Percentiles rank a stretch among this genome's conserved stretches.
Conservation (phyloP, 176 grass and related monocot genomes). For the Chrysopogon serrulatus region DNA sequence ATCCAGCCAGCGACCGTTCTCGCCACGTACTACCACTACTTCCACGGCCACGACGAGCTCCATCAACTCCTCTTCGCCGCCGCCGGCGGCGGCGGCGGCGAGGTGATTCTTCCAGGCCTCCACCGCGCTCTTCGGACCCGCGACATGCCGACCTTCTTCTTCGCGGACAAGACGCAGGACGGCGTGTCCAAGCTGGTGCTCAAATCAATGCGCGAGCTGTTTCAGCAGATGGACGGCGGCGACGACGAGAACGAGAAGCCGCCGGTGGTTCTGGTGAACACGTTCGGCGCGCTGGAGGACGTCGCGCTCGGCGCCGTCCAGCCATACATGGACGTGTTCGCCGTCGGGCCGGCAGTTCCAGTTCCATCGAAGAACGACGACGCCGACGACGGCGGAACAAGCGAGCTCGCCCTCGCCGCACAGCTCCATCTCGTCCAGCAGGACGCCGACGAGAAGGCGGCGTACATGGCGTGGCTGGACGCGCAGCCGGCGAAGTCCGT, state of each 20-base stretch:
- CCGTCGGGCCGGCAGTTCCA: background rate
- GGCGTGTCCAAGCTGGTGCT: background rate
- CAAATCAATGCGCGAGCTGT: background rate
- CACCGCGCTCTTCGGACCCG: background rate
- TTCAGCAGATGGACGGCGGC: background rate
- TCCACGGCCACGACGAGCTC: conserved; percentile 32
- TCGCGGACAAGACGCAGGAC: background rate
- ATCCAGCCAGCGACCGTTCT: conserved; percentile 22
- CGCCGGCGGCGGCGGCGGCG: no score
- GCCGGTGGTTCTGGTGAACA: conserved; percentile 2
- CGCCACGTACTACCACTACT: conserved; percentile 39
- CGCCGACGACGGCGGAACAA: background rate
- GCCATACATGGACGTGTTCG: background rate
- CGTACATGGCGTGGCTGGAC: conserved; percentile 26
- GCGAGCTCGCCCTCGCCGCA: background rate
- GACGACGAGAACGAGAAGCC: background rate
- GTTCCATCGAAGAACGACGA: background rate
- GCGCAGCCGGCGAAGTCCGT: conserved; percentile 7
- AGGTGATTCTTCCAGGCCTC: conserved; percentile 25
- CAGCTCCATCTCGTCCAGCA: conserved; percentile 1
- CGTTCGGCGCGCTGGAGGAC: background rate
- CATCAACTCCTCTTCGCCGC: background rate
- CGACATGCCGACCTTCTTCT: conserved; percentile 38
- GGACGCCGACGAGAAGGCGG: background rate
- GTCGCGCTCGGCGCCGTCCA: background rate